phyloP scores from a whole-genome alignment of 225 moss, liverwort and hornwort species.

The Pseudoscleropodium purum region DNA sequence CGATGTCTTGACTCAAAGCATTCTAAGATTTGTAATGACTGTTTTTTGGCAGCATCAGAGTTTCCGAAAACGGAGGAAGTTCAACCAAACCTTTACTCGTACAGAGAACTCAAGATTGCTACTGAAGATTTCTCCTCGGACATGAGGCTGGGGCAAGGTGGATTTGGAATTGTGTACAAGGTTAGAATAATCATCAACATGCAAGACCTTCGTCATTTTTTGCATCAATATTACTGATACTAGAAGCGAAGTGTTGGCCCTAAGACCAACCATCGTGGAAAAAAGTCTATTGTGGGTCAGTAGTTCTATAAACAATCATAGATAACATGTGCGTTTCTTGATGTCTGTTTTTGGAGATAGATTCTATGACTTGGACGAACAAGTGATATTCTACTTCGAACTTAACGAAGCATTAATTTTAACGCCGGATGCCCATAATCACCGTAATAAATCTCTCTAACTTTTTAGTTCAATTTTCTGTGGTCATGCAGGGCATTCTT shows the following conservation, averaged over 20 bases:
- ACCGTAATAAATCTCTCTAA: background rate
- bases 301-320: background rate
- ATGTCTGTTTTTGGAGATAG: background rate
- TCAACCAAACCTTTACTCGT: slow-evolving; percentile 17
- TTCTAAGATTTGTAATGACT: background rate
- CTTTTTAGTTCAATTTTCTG: background rate
- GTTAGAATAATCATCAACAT: background rate
- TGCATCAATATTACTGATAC: background rate
- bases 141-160: slow-evolving; percentile 29
- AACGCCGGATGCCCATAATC: background rate
- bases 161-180: slow-evolving; percentile 39
- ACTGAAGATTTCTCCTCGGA: slow-evolving; percentile 22
- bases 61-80: background rate
- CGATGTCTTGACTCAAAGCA: background rate
- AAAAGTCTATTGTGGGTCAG: background rate
- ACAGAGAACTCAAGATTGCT: slow-evolving; percentile 16
- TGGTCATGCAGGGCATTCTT: slow-evolving; percentile 22
- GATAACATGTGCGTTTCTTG: background rate
- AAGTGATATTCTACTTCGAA: background rate
- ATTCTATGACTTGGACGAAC: background rate
- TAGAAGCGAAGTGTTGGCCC: no score
- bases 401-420: background rate
- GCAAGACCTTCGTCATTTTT: background rate
- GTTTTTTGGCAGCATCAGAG: background rate
- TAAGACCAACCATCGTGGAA: background rate